Conservation (phyloP, 768 basidiomycete genomes). For the Suillus americanus region DNA sequence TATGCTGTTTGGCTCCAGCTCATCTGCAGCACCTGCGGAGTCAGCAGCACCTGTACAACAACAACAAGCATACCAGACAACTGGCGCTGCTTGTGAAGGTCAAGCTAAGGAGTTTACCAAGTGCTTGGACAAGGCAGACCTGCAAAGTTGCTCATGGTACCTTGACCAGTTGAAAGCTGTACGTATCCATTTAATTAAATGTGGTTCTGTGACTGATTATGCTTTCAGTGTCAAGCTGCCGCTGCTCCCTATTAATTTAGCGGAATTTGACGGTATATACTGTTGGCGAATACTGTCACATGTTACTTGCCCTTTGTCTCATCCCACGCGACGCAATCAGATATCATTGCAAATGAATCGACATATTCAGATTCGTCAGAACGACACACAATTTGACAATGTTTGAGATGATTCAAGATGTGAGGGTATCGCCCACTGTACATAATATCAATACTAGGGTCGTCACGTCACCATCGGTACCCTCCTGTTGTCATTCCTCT, state of each 20-base stretch:
- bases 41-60: constrained; percentile 48
- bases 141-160: constrained; percentile 82
- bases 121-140: constrained; percentile 81
- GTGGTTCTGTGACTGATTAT: constrained; percentile 13
- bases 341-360: neutral
- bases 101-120: constrained; percentile 89
- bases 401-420: neutral
- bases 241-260: constrained; percentile 53
- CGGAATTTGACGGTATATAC: neutral
- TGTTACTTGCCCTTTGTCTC: neutral
- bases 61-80: constrained; percentile 44
- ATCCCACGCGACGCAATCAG: neutral
- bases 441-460: neutral
- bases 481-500: neutral
- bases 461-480: neutral
- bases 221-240: constrained; percentile 68
- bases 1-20: constrained; percentile 84
- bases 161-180: constrained; percentile 88
- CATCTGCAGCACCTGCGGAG: constrained; percentile 42
- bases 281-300: neutral
- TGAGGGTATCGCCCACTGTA: neutral
- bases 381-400: neutral
- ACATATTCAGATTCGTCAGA: no score
- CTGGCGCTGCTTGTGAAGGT: constrained; percentile 60
- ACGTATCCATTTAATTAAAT: constrained; percentile 30